phyloP scores from a whole-genome alignment of 257 asterid species.

The Catharanthus roseus region DNA sequence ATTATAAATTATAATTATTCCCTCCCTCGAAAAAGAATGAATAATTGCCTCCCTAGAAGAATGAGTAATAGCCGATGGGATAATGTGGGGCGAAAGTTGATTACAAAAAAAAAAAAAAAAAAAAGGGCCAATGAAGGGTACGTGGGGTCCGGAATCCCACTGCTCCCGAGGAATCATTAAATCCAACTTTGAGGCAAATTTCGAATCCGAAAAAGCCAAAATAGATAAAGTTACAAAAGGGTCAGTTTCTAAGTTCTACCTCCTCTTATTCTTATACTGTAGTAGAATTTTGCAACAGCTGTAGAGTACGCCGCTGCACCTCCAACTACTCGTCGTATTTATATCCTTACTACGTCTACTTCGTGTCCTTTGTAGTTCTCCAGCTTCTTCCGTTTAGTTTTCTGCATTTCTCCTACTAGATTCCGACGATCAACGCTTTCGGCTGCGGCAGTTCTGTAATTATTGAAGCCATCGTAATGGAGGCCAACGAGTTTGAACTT shows the following conservation, averaged over 20 bases:
- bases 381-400: no score
- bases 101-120: neutral
- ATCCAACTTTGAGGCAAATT: constrained; percentile 42
- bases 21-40: no score
- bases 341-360: neutral
- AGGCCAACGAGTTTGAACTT: constrained; percentile 51
- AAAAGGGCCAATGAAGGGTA: neutral
- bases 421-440: neutral
- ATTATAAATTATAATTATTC: no score
- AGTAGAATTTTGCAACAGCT: neutral
- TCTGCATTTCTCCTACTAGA: neutral
- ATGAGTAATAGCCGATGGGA: no score
- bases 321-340: neutral
- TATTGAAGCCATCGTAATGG: constrained; percentile 37
- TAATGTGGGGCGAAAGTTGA: no score
- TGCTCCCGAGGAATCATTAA: constrained; percentile 42
- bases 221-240: neutral
- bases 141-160: constrained; percentile 47
- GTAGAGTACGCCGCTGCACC: neutral
- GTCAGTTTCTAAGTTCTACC: no score
- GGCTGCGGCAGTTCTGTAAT: constrained; percentile 2
- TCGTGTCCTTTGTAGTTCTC: neutral
- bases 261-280: no score
- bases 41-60: no score
- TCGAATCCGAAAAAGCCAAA: constrained; percentile 52